phyloP scores from a whole-genome alignment of 208 protist species.

The Trypanosoma platydactyli region DNA sequence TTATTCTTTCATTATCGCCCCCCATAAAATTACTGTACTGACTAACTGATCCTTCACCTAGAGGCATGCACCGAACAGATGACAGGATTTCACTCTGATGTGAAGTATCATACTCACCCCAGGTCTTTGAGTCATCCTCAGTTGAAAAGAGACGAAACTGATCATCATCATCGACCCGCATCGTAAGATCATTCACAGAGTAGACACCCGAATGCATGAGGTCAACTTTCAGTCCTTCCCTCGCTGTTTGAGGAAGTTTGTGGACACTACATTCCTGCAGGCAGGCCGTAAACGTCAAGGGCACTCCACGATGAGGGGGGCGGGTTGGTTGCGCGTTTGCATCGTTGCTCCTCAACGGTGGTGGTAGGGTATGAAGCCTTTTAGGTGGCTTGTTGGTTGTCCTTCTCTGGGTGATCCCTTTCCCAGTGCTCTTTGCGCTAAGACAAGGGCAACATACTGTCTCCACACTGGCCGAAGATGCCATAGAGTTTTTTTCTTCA shows the following conservation, averaged over 20 bases:
- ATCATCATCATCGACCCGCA: not conserved
- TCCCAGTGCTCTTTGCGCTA: not conserved
- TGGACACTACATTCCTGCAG: conserved; percentile 9
- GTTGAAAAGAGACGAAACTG: not conserved
- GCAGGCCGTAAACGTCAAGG: conserved; percentile 11
- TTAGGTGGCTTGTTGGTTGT: conserved; percentile 3
- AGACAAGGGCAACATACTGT: not conserved
- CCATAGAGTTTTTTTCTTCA: no score
- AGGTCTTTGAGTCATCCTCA: not conserved
- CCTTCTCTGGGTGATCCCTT: not conserved
- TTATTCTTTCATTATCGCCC: not conserved
- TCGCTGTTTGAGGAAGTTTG: not conserved
- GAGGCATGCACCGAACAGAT: not conserved
- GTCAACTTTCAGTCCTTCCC: not conserved
- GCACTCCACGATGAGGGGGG: not conserved
- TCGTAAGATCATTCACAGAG: not conserved
- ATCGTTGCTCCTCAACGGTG: conserved; percentile 15
- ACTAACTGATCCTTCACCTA: not conserved
- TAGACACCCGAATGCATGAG: not conserved
- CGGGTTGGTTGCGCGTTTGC: not conserved
- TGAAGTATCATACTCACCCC: not conserved
- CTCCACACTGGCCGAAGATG: no score
- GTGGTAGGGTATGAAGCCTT: conserved; percentile 1
- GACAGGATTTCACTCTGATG: not conserved
- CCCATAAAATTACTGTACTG: not conserved